Percentiles rank a stretch among this genome's conserved stretches.
phyloP scores from a whole-genome alignment of 768 basidiomycete genomes.

The Podaxis mareebaensis region DNA sequence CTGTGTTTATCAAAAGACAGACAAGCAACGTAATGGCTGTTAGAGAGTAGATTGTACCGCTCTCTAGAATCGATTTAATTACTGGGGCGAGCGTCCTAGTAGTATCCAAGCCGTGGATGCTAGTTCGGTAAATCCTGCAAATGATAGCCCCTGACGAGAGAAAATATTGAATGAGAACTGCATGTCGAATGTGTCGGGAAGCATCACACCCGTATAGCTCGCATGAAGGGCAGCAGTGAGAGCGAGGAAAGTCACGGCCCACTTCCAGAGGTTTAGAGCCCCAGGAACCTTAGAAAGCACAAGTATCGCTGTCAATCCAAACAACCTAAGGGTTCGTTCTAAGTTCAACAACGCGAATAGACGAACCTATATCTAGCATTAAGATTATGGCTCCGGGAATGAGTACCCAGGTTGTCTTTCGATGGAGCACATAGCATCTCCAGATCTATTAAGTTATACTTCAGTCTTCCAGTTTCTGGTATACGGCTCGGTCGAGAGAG shows the following conservation, averaged over 20 bases:
- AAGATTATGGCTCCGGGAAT: not conserved
- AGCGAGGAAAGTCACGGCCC: not conserved
- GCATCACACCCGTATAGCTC: not conserved
- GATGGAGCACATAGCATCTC: conserved; percentile 2
- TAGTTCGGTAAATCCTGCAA: not conserved
- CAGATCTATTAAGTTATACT: not conserved
- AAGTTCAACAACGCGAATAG: not conserved
- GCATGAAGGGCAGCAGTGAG: not conserved
- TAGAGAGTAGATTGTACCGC: not conserved
- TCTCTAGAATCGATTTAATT: not conserved
- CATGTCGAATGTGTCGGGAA: not conserved
- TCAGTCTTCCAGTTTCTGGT: no score
- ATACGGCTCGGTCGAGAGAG: not conserved
- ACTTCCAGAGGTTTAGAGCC: not conserved
- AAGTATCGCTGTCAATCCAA: not conserved
- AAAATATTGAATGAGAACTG: not conserved
- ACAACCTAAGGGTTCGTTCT: no score
- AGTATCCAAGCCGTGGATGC: not conserved
- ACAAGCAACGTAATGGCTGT: not conserved
- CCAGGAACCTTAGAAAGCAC: not conserved
- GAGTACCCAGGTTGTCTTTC: not conserved
- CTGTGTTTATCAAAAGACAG: not conserved
- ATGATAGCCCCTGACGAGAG: conserved; percentile 5
- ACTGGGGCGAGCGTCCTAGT: not conserved
- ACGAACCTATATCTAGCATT: not conserved